Conservation (phyloP, 768 basidiomycete species). For the Scleroderma citrinum region DNA sequence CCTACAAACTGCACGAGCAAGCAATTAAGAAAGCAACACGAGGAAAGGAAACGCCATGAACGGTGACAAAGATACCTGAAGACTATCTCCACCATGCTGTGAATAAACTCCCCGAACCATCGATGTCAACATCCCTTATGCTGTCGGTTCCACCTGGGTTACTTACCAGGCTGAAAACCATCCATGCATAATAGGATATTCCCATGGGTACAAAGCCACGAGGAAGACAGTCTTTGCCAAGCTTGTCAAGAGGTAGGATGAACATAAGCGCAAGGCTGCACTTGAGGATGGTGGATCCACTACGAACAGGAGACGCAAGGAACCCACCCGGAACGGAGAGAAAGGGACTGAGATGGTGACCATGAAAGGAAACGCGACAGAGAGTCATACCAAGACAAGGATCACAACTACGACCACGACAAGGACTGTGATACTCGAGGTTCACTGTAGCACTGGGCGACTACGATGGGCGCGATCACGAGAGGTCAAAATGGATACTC, state of each 20-base stretch:
- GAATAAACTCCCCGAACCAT: conserved; percentile 79
- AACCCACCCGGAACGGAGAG: conserved; percentile 44
- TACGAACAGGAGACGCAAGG: conserved; percentile 76
- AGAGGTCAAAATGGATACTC: conserved; percentile 30
- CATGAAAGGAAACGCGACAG: conserved; percentile 25
- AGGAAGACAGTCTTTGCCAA: conserved; percentile 88
- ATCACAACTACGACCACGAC: conserved; percentile 24
- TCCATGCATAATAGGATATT: conserved; percentile 47
- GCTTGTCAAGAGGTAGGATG: conserved; percentile 89
- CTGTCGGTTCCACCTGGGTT: conserved; percentile 2
- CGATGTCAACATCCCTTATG: conserved; percentile 66
- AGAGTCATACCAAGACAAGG: conserved; percentile 17
- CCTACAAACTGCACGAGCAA: conserved; percentile 58
- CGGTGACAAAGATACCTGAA: conserved; percentile 77
- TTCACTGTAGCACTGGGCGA: conserved; percentile 30
- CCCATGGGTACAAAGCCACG: conserved; percentile 76
- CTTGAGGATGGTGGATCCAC: conserved; percentile 81
- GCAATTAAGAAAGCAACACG: conserved; percentile 71
- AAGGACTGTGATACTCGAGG: conserved; percentile 27
- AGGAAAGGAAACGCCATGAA: conserved; percentile 81
- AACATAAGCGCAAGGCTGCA: conserved; percentile 67
- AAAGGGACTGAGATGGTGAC: not conserved
- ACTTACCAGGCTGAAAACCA: not conserved
- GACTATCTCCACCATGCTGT: conserved; percentile 96
- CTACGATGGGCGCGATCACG: conserved; percentile 25